Evolutionary conservation across 2,329 filamentous ascomycete genomes (phyloP).

Genomic region (Neopestalotiopsis sp.): DNA sequence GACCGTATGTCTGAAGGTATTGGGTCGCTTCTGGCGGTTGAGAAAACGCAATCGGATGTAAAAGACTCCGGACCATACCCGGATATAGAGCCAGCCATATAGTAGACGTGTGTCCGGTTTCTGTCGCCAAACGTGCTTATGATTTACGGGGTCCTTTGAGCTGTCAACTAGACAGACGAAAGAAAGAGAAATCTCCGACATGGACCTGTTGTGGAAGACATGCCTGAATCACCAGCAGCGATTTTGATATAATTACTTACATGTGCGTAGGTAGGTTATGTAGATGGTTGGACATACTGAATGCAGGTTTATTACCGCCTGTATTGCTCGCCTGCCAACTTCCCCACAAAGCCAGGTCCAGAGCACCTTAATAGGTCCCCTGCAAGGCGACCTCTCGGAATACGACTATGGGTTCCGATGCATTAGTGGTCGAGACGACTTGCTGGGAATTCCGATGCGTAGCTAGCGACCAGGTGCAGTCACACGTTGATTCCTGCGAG

Average conservation of each 20-base stretch:
- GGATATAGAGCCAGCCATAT: neutral
- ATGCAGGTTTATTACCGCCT: neutral
- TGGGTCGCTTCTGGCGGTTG: neutral
- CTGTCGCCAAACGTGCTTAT: neutral
- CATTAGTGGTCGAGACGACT: conserved; percentile 6
- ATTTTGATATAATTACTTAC: neutral
- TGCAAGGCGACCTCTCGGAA: conserved; percentile 13
- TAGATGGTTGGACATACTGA: too few species aligned
- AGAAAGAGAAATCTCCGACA: neutral
- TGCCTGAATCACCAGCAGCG: neutral
- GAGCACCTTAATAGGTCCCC: neutral
- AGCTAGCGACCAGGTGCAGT: neutral
- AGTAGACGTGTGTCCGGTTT: neutral
- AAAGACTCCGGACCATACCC: neutral
- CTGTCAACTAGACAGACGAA: neutral
- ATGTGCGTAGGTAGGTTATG: neutral
- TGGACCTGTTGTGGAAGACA: neutral
- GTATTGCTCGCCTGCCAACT: neutral
- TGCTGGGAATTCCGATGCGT: neutral
- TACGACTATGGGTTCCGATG: neutral
- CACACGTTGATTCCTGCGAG: neutral
- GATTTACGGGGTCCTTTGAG: too few species aligned
- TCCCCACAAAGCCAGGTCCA: conserved; percentile 11
- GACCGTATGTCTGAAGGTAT: neutral
- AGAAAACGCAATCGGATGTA: neutral